Evolutionary conservation across 306 rosid genomes (phyloP).

Genomic region (Citrullus mucosospermus): DNA sequence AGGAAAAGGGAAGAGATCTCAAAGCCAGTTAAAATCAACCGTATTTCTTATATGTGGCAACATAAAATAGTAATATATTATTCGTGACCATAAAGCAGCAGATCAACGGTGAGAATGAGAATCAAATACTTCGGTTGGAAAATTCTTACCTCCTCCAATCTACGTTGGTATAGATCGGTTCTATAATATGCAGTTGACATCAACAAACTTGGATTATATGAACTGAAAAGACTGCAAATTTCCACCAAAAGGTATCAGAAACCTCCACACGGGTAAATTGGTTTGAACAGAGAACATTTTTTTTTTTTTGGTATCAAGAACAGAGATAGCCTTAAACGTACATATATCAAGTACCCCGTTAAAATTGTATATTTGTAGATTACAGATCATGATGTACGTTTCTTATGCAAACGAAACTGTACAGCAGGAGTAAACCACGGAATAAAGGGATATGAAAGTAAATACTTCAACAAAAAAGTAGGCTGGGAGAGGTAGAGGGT

Average conservation of each 20-base stretch:
- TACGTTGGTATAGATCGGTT: slow-evolving; percentile 69
- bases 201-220: slow-evolving; percentile 69
- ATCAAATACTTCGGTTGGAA: not conserved
- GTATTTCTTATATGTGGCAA: not conserved
- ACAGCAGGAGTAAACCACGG: not conserved
- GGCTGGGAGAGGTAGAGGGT: not conserved
- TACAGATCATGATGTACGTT: not conserved
- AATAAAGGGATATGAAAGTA: not conserved
- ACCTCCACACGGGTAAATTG: not conserved
- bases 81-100: not conserved
- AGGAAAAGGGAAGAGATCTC: not conserved
- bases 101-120: not conserved
- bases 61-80: not conserved
- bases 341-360: not conserved
- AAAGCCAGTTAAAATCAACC: not conserved
- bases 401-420: not conserved
- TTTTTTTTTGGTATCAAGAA: not conserved
- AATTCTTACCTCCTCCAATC: slow-evolving; percentile 57
- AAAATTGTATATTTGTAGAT: not conserved
- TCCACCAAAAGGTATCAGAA: slow-evolving; percentile 7
- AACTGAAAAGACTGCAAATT: slow-evolving; percentile 67
- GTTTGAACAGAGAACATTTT: not conserved
- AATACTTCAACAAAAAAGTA: not conserved
- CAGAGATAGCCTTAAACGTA: not conserved
- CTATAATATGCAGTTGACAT: slow-evolving; percentile 84